A percentile compares a stretch with the other conserved stretches of the same genome.
These are phyloP conservation scores for Sergeia podlipaevii DNA, from an alignment of 208 protist species.

Conservation along the genomic window DNA sequence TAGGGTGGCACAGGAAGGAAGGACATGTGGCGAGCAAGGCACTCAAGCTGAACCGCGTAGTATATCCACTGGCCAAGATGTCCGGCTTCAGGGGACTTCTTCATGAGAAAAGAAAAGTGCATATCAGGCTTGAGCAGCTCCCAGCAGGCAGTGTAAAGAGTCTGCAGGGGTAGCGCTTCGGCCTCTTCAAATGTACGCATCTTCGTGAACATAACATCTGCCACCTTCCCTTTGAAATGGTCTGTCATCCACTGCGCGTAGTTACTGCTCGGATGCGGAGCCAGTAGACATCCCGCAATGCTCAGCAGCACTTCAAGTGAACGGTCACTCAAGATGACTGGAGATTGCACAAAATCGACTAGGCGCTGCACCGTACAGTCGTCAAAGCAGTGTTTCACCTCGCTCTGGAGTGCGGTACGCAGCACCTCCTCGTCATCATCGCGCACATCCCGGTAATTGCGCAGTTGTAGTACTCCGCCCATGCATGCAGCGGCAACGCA, in stretches of 20 bases:
- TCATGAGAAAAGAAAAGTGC: conserved; percentile 14
- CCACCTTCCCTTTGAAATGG: conserved; percentile 47
- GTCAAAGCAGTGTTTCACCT: conserved; percentile 36
- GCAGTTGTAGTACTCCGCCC: conserved; percentile 17
- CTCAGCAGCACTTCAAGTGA: conserved; percentile 27
- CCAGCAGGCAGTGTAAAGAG: conserved; percentile 38
- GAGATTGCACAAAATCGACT: too few species aligned
- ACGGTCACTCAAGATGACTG: not conserved
- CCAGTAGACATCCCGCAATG: conserved; percentile 46
- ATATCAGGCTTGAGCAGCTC: conserved; percentile 35
- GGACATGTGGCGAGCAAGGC: conserved; percentile 22
- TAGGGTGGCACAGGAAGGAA: conserved; percentile 34
- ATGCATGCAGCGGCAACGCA: conserved; percentile 17
- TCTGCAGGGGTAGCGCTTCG: conserved; percentile 21
- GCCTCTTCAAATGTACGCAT: conserved; percentile 40
- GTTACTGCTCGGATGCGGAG: conserved; percentile 17
- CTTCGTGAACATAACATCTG: conserved; percentile 33
- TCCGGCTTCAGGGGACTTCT: conserved; percentile 13
- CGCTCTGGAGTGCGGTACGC: conserved; percentile 2
- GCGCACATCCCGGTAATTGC: conserved; percentile 8
- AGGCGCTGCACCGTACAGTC: conserved; percentile 13
- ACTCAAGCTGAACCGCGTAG: conserved; percentile 36
- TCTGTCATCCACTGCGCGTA: conserved; percentile 44
- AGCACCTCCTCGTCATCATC: conserved; percentile 8
- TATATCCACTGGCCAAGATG: conserved; percentile 27